Conservation (phyloP, 2,329 filamentous ascomycete species). For the Nemania bipapillata region DNA sequence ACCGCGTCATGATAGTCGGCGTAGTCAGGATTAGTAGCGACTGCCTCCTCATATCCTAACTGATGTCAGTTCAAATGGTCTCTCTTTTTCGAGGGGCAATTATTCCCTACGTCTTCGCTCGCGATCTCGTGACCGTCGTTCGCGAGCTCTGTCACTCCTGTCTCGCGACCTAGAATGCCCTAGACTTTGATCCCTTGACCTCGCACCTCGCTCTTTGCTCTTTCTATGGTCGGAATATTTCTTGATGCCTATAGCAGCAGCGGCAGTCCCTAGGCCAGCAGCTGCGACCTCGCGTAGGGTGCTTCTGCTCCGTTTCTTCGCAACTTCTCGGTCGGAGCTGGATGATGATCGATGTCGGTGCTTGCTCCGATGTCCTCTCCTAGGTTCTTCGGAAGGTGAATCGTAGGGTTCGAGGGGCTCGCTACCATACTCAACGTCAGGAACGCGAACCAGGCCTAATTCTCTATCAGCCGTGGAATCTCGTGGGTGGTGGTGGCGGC, state of each 20-base stretch:
- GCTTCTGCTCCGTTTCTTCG: constrained; percentile 65
- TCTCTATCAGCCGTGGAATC: constrained; percentile 69
- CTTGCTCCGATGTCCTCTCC: constrained; percentile 54
- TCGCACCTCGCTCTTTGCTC: constrained; percentile 52
- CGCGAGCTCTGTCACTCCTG: constrained; percentile 45
- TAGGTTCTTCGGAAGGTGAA: constrained; percentile 60
- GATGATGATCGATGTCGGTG: constrained; percentile 54
- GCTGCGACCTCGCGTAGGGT: constrained; percentile 66
- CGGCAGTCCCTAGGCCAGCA: constrained; percentile 66
- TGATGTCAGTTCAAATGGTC: constrained; percentile 35
- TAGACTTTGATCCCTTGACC: constrained; percentile 51
- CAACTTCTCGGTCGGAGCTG: constrained; percentile 51
- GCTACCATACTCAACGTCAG: constrained; percentile 70
- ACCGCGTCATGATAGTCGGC: constrained; percentile 42
- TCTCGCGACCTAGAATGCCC: constrained; percentile 41
- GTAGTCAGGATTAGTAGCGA: constrained; percentile 42
- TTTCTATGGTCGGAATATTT: constrained; percentile 65
- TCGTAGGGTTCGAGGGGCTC: constrained; percentile 65
- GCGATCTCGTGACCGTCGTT: constrained; percentile 53
- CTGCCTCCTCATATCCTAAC: constrained; percentile 50
- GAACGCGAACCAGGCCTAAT: constrained; percentile 65
- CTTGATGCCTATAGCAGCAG: constrained; percentile 71
- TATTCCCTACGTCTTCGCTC: constrained; percentile 50
- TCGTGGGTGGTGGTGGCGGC: constrained; percentile 60
- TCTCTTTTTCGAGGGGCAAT: not conserved